A percentile compares a stretch with the other conserved stretches of the same genome.
Conservation (phyloP, 306 rosid species). For the Rubus idaeus region DNA sequence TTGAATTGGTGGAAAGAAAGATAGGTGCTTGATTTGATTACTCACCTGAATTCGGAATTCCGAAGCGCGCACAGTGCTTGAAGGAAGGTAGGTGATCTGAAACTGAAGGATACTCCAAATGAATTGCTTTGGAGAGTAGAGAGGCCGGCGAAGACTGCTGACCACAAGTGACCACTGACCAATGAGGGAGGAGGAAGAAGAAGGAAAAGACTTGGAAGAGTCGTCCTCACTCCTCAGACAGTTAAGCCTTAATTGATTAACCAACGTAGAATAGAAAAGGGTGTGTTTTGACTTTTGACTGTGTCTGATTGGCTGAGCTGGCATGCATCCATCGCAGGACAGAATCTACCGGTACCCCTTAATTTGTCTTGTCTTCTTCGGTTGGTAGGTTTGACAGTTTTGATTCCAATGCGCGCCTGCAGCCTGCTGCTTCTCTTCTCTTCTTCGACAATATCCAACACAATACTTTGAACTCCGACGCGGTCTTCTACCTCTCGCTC, state of each 20-base stretch:
- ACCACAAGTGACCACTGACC: too few species aligned
- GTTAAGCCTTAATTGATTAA: neutral
- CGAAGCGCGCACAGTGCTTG: neutral
- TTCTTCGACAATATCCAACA: neutral
- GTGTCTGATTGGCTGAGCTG: neutral
- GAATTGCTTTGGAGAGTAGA: neutral
- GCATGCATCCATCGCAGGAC: neutral
- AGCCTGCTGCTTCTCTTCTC: too few species aligned
- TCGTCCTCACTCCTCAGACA: too few species aligned
- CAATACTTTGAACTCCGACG: too few species aligned
- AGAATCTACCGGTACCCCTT: neutral
- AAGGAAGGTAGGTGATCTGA: neutral
- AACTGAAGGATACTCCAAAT: neutral
- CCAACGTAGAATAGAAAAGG: neutral
- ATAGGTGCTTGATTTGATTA: neutral
- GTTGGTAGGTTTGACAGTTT: neutral
- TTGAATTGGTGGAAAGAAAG: neutral
- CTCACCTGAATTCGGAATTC: neutral
- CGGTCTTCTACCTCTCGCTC: neutral
- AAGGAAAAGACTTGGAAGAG: neutral
- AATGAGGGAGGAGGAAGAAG: neutral
- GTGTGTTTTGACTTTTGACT: neutral
- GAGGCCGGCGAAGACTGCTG: constrained; percentile 1
- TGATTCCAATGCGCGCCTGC: neutral
- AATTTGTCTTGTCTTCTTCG: neutral